Conservation (phyloP, 1,139 yeast species). For the Insectozyma bohioensis region DNA sequence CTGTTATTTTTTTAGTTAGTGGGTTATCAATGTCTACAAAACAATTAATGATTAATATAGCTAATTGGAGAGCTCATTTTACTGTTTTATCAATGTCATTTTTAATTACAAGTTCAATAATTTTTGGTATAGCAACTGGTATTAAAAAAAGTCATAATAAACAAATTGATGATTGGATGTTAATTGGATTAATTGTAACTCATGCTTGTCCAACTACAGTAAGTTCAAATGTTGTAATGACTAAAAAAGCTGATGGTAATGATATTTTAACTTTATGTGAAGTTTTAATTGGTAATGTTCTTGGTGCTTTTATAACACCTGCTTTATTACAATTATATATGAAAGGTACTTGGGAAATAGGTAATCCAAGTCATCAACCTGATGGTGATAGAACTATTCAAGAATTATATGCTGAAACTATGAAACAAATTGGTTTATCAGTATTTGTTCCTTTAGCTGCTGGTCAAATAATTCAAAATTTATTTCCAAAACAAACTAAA, state of each 20-base stretch:
- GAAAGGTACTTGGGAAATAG: slow-evolving; percentile 64
- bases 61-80: slow-evolving; percentile 80
- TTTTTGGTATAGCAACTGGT: slow-evolving; percentile 73
- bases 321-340: slow-evolving; percentile 74
- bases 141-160: slow-evolving; percentile 58
- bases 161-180: slow-evolving; percentile 66
- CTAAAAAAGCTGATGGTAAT: slow-evolving; percentile 80
- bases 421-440: slow-evolving; percentile 83
- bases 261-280: slow-evolving; percentile 77
- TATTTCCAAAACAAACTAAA: slow-evolving; percentile 63
- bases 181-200: slow-evolving; percentile 78
- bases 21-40: slow-evolving; percentile 75
- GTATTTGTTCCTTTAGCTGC: slow-evolving; percentile 83
- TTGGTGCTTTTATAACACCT: slow-evolving; percentile 88
- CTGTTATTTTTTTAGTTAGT: slow-evolving; percentile 74
- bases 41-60: slow-evolving; percentile 56
- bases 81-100: slow-evolving; percentile 69
- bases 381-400: slow-evolving; percentile 46
- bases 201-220: slow-evolving; percentile 91
- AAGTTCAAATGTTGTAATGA: slow-evolving; percentile 88
- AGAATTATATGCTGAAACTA: slow-evolving; percentile 67
- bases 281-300: slow-evolving; percentile 77
- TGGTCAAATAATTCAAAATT: slow-evolving; percentile 79
- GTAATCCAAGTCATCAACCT: slow-evolving; percentile 67
- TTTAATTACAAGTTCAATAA: slow-evolving; percentile 70